These are phyloP conservation scores for Mortierella sp. DNA, from an alignment of 371 early-diverging fungal species.

Conservation along the genomic window DNA sequence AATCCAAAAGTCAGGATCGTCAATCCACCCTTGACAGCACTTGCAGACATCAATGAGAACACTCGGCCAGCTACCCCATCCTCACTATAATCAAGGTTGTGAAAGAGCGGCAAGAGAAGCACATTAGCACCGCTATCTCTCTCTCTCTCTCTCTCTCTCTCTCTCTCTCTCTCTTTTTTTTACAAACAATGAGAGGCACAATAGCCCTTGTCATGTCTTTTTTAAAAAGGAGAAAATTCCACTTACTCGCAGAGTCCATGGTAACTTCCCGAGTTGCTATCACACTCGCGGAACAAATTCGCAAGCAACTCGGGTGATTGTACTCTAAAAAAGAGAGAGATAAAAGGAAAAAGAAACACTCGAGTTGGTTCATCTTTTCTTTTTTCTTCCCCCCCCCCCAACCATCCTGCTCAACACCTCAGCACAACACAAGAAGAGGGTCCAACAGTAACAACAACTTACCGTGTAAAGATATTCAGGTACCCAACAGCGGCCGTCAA, in stretches of 20 bases:
- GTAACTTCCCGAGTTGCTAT: slow-evolving; percentile 42
- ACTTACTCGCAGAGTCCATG: slow-evolving; percentile 59
- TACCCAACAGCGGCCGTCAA: slow-evolving; percentile 82
- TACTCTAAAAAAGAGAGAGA: slow-evolving; percentile 38
- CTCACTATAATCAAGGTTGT: slow-evolving; percentile 32
- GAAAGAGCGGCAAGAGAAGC: slow-evolving; percentile 23
- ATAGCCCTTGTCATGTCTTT: no score
- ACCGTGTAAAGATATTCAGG: slow-evolving; percentile 81
- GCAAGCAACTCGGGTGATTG: slow-evolving; percentile 75
- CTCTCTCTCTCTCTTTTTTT: no score
- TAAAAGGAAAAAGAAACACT: neutral
- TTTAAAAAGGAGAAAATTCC: neutral
- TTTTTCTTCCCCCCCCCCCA: no score
- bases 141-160: no score
- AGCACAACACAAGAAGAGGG: neutral
- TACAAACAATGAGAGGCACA: neutral
- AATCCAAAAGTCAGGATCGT: slow-evolving; percentile 86
- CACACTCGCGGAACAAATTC: slow-evolving; percentile 79
- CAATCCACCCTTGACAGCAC: slow-evolving; percentile 72
- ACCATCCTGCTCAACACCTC: no score
- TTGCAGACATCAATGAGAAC: slow-evolving; percentile 67
- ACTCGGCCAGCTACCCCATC: slow-evolving; percentile 39
- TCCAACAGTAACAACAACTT: neutral
- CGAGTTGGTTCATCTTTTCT: no score
- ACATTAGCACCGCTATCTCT: no score